A percentile compares a stretch with the other conserved stretches of the same genome.
Conservation (phyloP, 2,329 filamentous ascomycete genomes). For the Monilinia fructigena region DNA sequence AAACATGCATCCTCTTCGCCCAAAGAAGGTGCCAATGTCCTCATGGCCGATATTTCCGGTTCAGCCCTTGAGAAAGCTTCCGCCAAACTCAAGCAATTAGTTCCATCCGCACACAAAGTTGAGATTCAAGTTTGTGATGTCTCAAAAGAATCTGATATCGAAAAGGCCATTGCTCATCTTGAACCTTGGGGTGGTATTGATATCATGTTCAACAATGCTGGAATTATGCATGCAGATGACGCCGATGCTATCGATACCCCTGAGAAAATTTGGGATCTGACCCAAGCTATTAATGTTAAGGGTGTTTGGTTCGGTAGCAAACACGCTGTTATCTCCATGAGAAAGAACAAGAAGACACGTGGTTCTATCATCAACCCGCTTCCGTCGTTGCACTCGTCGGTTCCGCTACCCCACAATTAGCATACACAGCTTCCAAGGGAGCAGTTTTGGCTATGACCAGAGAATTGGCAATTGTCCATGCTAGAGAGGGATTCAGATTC, state of each 20-base stretch:
- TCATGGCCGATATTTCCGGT: conserved; percentile 69
- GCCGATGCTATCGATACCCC: conserved; percentile 64
- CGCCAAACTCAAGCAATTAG: conserved; percentile 58
- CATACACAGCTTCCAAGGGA: conserved; percentile 75
- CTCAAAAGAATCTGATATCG: conserved; percentile 64
- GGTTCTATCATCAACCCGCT: conserved; percentile 71
- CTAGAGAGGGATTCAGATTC: conserved; percentile 71
- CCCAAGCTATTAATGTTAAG: conserved; percentile 75
- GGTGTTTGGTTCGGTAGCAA: conserved; percentile 77
- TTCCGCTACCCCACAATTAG: conserved; percentile 68
- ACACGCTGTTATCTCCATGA: conserved; percentile 66
- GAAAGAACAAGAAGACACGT: conserved; percentile 64
- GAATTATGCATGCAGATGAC: conserved; percentile 72
- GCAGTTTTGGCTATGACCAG: conserved; percentile 72
- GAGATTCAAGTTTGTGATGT: conserved; percentile 60
- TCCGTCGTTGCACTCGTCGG: conserved; percentile 72
- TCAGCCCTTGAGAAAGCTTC: conserved; percentile 62
- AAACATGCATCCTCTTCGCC: conserved; percentile 72
- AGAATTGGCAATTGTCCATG: conserved; percentile 72
- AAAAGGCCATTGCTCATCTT: conserved; percentile 58
- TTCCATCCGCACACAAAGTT: conserved; percentile 51
- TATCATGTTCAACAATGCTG: conserved; percentile 78
- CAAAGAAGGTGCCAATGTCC: conserved; percentile 67
- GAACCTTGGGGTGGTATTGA: conserved; percentile 71
- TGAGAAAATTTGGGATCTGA: conserved; percentile 75